Conservation (phyloP, 2,329 filamentous ascomycete genomes). For the Nigrospora sphaerica region DNA sequence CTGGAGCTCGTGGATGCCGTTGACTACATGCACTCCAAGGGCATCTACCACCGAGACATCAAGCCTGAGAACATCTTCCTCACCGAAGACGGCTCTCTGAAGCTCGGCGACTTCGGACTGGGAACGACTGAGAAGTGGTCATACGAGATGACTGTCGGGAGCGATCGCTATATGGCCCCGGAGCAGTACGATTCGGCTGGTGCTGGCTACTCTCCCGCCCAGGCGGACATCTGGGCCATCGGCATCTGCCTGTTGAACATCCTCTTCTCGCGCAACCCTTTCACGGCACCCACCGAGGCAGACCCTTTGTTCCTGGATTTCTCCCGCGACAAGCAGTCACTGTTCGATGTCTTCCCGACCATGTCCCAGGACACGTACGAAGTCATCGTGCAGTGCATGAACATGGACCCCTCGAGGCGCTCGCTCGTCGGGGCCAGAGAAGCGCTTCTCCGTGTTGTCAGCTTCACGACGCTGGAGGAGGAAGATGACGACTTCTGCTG, state of each 20-base stretch:
- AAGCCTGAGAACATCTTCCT: conserved; percentile 99
- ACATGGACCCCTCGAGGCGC: conserved; percentile 82
- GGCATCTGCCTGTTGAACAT: conserved; percentile 96
- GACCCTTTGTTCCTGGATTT: conserved; percentile 93
- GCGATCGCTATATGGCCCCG: conserved; percentile 98
- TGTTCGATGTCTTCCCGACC: conserved; percentile 96
- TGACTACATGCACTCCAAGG: conserved; percentile 82
- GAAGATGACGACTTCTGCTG: conserved; percentile 88
- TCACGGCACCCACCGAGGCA: conserved; percentile 81
- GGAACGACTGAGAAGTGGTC: conserved; percentile 88
- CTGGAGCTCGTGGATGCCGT: conserved; percentile 85
- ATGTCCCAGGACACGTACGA: conserved; percentile 99
- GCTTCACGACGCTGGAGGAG: conserved; percentile 92
- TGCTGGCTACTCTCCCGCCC: conserved; percentile 82
- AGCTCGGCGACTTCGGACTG: conserved; percentile 93
- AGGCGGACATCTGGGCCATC: conserved; percentile 95
- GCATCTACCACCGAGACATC: conserved; percentile 94
- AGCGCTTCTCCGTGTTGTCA: conserved; percentile 71
- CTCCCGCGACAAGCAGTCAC: conserved; percentile 83
- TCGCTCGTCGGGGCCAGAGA: conserved; percentile 73
- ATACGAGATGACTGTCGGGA: conserved; percentile 87
- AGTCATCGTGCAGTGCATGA: conserved; percentile 84
- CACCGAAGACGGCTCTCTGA: conserved; percentile 78
- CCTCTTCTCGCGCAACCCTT: conserved; percentile 93
- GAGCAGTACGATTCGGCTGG: conserved; percentile 91